Percentiles rank a stretch among this genome's conserved stretches.
Evolutionary conservation across 495 filamentous ascomycete genomes (phyloP).

Genomic region (Penicillium paxilli): DNA sequence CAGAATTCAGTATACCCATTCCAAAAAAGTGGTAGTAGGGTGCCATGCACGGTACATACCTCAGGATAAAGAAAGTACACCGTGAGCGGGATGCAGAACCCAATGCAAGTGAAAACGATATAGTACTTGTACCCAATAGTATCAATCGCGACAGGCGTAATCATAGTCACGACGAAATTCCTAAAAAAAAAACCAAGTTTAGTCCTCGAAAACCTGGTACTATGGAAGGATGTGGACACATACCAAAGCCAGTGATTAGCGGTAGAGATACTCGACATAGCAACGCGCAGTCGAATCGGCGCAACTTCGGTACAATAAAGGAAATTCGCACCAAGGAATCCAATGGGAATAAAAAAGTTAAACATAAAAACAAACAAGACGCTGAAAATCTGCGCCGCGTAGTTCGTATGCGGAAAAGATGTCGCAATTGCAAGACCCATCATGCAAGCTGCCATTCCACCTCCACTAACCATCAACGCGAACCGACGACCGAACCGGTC

Average conservation of each 20-base stretch:
- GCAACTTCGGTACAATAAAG: slow-evolving; percentile 56
- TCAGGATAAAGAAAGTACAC: slow-evolving; percentile 67
- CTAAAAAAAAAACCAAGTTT: slow-evolving; percentile 7
- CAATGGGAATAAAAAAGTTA: slow-evolving; percentile 57
- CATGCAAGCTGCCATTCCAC: slow-evolving; percentile 46
- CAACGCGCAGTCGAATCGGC: slow-evolving; percentile 49
- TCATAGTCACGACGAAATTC: slow-evolving; percentile 58
- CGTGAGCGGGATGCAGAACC: slow-evolving; percentile 26
- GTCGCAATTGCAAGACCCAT: slow-evolving; percentile 39
- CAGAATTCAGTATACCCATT: background rate
- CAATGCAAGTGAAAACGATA: slow-evolving; percentile 37
- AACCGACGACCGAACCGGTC: slow-evolving; percentile 49
- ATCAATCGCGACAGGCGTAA: slow-evolving; percentile 43
- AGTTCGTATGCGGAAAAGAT: background rate
- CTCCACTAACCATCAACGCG: slow-evolving; percentile 45
- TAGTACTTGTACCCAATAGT: slow-evolving; percentile 25
- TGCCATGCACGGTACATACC: background rate
- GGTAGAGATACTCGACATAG: slow-evolving; percentile 43
- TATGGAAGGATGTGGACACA: background rate
- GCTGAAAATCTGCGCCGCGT: background rate
- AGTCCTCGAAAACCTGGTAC: background rate
- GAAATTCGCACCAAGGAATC: slow-evolving; percentile 57
- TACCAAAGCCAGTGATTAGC: slow-evolving; percentile 36
- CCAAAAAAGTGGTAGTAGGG: background rate
- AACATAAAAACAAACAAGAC: slow-evolving; percentile 56